Evolutionary conservation across 345 rosid genomes (phyloP).

Genomic region (Aethionema arabicum): DNA sequence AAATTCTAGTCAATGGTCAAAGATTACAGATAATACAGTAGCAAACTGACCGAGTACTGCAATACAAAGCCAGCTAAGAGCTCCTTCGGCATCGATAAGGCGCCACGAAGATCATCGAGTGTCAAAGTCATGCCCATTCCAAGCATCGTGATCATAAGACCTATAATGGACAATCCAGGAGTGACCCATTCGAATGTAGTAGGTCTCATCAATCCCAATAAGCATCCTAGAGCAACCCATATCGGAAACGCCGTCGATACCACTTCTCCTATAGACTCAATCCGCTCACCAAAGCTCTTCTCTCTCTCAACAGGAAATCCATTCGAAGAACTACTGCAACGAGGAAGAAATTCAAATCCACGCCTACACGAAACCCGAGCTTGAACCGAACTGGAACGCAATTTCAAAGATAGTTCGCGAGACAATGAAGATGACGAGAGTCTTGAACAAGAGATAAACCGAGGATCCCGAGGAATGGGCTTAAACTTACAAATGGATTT

Average conservation of each 20-base stretch:
- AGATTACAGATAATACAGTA: conserved; percentile 14
- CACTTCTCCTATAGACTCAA: conserved; percentile 61
- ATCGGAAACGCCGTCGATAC: conserved; percentile 77
- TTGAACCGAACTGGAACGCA: conserved; percentile 4
- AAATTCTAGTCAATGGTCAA: conserved; percentile 6
- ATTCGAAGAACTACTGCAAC: conserved; percentile 60
- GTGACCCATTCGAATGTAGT: conserved; percentile 69
- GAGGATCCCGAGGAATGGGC: conserved; percentile 5
- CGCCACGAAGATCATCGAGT: conserved; percentile 75
- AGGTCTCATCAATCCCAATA: conserved; percentile 67
- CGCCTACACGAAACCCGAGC: conserved; percentile 9
- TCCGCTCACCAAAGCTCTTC: conserved; percentile 58
- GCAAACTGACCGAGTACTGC: conserved; percentile 73
- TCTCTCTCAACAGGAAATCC: conserved; percentile 26
- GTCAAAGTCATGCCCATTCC: conserved; percentile 98
- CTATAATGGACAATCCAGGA: conserved; percentile 60
- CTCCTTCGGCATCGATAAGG: conserved; percentile 84
- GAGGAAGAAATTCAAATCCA: conserved; percentile 30
- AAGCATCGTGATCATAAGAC: conserved; percentile 82
- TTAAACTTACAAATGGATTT: conserved; percentile 17
- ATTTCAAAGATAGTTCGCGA: conserved; percentile 18
- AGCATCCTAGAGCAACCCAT: conserved; percentile 85
- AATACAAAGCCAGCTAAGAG: conserved; percentile 67
- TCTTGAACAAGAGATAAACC: neutral
- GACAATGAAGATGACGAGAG: neutral